Conservation (phyloP, 2,329 filamentous ascomycete species). For the Fusarium sp. region DNA sequence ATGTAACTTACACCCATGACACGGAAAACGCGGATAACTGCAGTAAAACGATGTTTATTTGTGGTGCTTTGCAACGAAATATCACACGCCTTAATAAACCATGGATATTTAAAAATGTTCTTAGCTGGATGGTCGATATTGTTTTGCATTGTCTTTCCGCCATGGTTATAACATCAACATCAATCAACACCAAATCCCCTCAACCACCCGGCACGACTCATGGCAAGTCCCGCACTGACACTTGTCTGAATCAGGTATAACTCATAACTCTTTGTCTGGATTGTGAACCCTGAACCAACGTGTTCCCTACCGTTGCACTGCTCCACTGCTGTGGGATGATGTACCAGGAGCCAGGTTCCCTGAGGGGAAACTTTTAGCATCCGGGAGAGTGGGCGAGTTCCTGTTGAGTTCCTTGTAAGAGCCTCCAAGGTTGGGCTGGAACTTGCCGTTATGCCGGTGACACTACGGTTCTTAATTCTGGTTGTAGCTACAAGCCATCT, state of each 20-base stretch:
- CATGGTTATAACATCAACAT: neutral
- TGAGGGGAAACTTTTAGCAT: neutral
- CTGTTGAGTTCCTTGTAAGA: neutral
- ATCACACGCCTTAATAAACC: neutral
- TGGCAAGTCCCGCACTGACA: neutral
- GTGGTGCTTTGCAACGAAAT: neutral
- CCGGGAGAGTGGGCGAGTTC: neutral
- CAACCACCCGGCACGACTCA: neutral
- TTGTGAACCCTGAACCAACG: slow-evolving; percentile 16
- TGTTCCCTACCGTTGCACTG: slow-evolving; percentile 15
- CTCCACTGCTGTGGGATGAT: slow-evolving; percentile 36
- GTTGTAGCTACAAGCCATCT: too few species aligned
- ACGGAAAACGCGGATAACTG: slow-evolving; percentile 1
- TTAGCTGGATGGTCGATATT: neutral
- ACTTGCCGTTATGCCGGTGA: slow-evolving; percentile 13
- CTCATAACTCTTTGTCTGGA: neutral
- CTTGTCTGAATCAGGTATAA: slow-evolving; percentile 21
- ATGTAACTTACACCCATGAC: neutral
- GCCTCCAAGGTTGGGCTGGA: slow-evolving; percentile 23
- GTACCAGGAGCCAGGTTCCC: slow-evolving; percentile 19
- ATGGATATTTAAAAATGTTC: neutral
- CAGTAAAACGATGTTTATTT: neutral
- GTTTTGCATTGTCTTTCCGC: neutral
- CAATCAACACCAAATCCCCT: neutral
- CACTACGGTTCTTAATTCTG: neutral